Conservation (phyloP, 495 filamentous ascomycete genomes). For the Lindgomyces ingoldianus region DNA sequence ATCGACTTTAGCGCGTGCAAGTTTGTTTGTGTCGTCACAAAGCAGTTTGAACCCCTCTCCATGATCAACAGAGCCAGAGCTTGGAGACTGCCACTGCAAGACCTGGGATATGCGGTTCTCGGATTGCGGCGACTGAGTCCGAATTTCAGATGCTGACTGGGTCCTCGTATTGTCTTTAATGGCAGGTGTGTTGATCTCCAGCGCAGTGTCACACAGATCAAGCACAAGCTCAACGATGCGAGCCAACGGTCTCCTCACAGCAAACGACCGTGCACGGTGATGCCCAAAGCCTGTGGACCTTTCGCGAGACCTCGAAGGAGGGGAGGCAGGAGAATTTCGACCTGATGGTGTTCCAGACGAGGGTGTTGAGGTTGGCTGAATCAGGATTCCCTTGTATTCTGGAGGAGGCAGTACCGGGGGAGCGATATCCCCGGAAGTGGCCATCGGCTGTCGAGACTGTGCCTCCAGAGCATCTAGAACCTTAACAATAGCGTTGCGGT, state of each 20-base stretch:
- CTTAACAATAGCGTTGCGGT: slow-evolving; percentile 93
- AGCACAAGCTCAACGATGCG: slow-evolving; percentile 92
- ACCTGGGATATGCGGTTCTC: slow-evolving; percentile 92
- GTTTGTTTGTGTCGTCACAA: slow-evolving; percentile 80
- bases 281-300: slow-evolving; percentile 74
- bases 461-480: slow-evolving; percentile 90
- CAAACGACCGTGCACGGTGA: slow-evolving; percentile 76
- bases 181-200: slow-evolving; percentile 90
- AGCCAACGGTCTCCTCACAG: slow-evolving; percentile 81
- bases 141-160: slow-evolving; percentile 65
- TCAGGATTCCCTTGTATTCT: slow-evolving; percentile 89
- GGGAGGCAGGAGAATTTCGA: slow-evolving; percentile 66
- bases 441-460: slow-evolving; percentile 63
- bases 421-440: slow-evolving; percentile 59
- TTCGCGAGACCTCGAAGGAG: slow-evolving; percentile 72
- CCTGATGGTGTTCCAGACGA: slow-evolving; percentile 65
- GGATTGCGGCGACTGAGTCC: slow-evolving; percentile 92
- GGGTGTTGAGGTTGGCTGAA: slow-evolving; percentile 68
- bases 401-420: slow-evolving; percentile 54
- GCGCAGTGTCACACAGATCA: slow-evolving; percentile 91
- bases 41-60: slow-evolving; percentile 88
- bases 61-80: slow-evolving; percentile 86
- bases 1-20: slow-evolving; percentile 85
- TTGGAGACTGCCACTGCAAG: slow-evolving; percentile 90
- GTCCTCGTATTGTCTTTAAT: slow-evolving; percentile 73